Base-by-base conservation (phyloP, 78 protist genomes). In the Pigoraptor vietnamica region DNA sequence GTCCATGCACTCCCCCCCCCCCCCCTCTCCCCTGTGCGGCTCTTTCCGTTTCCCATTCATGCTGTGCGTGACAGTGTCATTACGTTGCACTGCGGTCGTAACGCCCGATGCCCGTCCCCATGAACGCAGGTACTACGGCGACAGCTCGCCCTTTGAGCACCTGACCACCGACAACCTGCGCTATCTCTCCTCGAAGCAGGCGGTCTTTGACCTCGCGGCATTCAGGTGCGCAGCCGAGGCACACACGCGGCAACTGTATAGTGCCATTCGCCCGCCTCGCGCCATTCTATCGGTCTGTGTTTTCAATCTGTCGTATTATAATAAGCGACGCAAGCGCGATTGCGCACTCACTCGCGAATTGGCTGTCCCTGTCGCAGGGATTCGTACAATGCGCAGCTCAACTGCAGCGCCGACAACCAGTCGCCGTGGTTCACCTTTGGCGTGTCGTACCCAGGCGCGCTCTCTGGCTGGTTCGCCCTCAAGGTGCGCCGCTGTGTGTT, bases 161-260 rank as follows among this genome's bases (percentile, higher is more conserved):
- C 35, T 91, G 2, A 79, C 95, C 34, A 84, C 93, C 1, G 95
- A 94, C 40, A 96, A 96, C 39, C 87, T 97, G n/a, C 81, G 92
- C 36, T 97, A 38, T 39, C 91, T 97, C 37, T 82, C 94, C 10
- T 82, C 93, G 37, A 81, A 89, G 55, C 98, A 97, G 81, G 98
- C 97, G 19, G 25, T 93, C 23, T 39, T 23, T 24, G 96, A 95
- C 90, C 91, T 89, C 25, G 38, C 35, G 2, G 87, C 87, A 10
- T 83, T 83, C 87, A 6, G 96, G 67, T 48, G n/a, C n/a, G n/a
- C n/a, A n/a, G n/a, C n/a, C n/a, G n/a, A n/a, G n/a, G n/a, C n/a
- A n/a, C n/a, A n/a, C n/a, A n/a, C n/a, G n/a, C n/a, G n/a, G n/a
- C n/a, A n/a, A n/a, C n/a, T n/a, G n/a, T n/a, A n/a, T n/a, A n/a